Evolutionary conservation across 2,329 filamentous ascomycete species (phyloP), one percentile per base, ranked within the genome.

Genomic region (Xylariomycetidae sp.): DNA sequence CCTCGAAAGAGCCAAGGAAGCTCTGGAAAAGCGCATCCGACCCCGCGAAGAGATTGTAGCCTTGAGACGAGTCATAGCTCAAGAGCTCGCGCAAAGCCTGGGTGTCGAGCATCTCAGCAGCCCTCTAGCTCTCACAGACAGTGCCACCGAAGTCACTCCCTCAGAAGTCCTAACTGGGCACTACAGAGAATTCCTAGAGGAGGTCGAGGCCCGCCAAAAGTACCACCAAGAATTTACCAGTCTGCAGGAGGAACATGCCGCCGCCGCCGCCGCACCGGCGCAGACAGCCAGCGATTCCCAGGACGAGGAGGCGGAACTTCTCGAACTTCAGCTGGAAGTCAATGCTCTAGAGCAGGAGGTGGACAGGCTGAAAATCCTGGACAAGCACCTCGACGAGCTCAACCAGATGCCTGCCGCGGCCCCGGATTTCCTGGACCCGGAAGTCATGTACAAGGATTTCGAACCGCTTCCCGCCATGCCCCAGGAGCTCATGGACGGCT

Each of bases 31-130:
- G 4, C 76, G 67, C 39, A 61, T 79, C 35, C 74, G 72, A 32
- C 65, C 71, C 18, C 67, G 74, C 17, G 73, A 79, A 37, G 72
- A 81, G 44, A 64, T 68, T 30, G 61, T 67, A 22, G 70, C 71
- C 29, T 72, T 81, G 35, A 65, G 73, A 40, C 70, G 69, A 31
- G 58, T 77, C 19, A 50, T 79, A 28, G 65, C 72, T 25, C 63
- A 71, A 14, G 67, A 78, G 42, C 58, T 82, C 4, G 65, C 64
- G 18, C 63, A 67, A 15, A 66, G 61, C 42, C 49, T 71, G 13
- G 57, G 64, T 12, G 57, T 63, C 39, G 63, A 59, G n/a, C 54
- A 63, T 18, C 51, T 64, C 30, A 56, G 54, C 26, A 60, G 59
- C 15, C 68, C 69, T 9, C 52, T 77, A 15, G 67, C 72, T 12